Percentiles rank a stretch among this genome's conserved stretches.
Evolutionary conservation across 192 early-diverging fungal species (phyloP).

Genomic region (Piromyces finnis): DNA sequence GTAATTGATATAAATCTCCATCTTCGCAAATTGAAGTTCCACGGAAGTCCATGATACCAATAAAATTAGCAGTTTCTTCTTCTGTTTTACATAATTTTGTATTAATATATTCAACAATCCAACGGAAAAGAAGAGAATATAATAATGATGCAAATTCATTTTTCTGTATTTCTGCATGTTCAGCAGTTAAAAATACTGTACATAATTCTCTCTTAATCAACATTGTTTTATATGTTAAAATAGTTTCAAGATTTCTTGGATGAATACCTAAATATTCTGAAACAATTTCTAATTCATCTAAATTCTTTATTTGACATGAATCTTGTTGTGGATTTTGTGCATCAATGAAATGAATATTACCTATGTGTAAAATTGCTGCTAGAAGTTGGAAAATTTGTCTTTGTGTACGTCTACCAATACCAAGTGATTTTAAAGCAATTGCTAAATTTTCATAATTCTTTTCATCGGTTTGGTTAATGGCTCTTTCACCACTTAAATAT

Average conservation of each 20-base stretch:
- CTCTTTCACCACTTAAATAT: not conserved
- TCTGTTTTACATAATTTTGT: constrained; percentile 33
- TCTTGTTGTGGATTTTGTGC: constrained; percentile 22
- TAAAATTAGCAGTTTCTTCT: constrained; percentile 56
- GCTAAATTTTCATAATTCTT: constrained; percentile 30
- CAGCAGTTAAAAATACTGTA: constrained; percentile 59
- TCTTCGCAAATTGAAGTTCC: constrained; percentile 3
- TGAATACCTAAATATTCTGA: constrained; percentile 69
- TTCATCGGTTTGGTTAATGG: not conserved
- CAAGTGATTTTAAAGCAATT: constrained; percentile 65
- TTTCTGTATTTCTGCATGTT: constrained; percentile 54
- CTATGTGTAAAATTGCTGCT: constrained; percentile 69
- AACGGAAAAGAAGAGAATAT: constrained; percentile 70
- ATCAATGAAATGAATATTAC: constrained; percentile 61
- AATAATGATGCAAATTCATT: constrained; percentile 59
- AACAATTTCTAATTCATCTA: constrained; percentile 58
- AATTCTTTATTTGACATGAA: constrained; percentile 49
- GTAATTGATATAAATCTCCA: constrained; percentile 52
- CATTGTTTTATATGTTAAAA: constrained; percentile 66
- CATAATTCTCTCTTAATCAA: constrained; percentile 67
- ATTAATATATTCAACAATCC: constrained; percentile 84
- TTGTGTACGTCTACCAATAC: constrained; percentile 61
- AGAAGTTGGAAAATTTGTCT: constrained; percentile 72
- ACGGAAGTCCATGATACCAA: constrained; percentile 76
- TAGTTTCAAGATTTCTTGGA: constrained; percentile 45